These are phyloP conservation scores for Ustilaginoidea virens DNA, from an alignment of 2,329 filamentous ascomycete genomes.

Conservation along the genomic window DNA sequence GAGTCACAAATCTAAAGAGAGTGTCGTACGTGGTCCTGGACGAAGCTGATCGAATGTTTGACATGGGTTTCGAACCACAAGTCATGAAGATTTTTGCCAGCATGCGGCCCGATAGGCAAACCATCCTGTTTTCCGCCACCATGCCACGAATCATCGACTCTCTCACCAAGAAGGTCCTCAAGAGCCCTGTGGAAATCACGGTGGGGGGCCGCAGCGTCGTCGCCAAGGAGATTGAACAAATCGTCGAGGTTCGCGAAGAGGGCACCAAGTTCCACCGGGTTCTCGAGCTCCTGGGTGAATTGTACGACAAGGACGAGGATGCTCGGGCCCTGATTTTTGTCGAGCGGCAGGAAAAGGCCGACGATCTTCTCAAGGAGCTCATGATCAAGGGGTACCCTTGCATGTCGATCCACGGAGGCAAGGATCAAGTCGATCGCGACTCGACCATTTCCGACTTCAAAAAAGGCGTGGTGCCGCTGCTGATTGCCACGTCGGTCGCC, in stretches of 20 bases:
- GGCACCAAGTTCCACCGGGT: conserved; percentile 70
- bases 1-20: conserved; percentile 77
- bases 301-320: conserved; percentile 80
- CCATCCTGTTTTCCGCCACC: conserved; percentile 89
- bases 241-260: conserved; percentile 77
- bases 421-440: conserved; percentile 85
- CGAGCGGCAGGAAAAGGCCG: conserved; percentile 80
- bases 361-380: conserved; percentile 61
- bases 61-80: conserved; percentile 98
- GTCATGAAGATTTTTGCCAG: conserved; percentile 93
- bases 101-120: conserved; percentile 82
- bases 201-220: conserved; percentile 80
- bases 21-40: conserved; percentile 93
- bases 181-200: conserved; percentile 75
- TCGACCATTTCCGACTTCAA: conserved; percentile 91
- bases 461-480: conserved; percentile 71
- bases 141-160: conserved; percentile 90
- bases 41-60: conserved; percentile 97
- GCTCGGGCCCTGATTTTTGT: conserved; percentile 83
- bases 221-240: conserved; percentile 84
- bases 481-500: conserved; percentile 90
- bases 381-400: conserved; percentile 77
- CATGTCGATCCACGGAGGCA: conserved; percentile 87
- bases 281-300: conserved; percentile 71
- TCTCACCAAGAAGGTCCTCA: conserved; percentile 74